phyloP scores from a whole-genome alignment of 2,329 filamentous ascomycete genomes.

The Ophiognomonia clavigignenti-juglandacearum region DNA sequence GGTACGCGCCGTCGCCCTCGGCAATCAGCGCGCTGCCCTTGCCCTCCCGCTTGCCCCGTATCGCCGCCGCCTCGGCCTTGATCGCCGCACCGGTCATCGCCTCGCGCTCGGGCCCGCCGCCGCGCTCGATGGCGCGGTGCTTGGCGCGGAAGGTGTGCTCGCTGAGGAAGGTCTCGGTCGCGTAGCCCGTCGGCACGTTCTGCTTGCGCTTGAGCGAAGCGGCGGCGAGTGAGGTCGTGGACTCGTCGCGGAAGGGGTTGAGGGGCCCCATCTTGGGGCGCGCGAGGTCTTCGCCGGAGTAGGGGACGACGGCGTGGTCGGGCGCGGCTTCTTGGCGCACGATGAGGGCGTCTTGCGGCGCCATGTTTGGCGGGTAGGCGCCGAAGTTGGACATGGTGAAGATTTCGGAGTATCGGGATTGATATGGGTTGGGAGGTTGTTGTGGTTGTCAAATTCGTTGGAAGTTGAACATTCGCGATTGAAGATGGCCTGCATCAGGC shows the following conservation, averaged over 20 bases:
- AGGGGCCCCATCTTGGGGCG: constrained; percentile 62
- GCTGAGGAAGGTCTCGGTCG: constrained; percentile 83
- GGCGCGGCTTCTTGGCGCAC: constrained; percentile 50
- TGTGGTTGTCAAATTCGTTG: no score
- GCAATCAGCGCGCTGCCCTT: constrained; percentile 82
- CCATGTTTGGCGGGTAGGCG: constrained; percentile 63
- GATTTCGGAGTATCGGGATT: background rate
- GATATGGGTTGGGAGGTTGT: no score
- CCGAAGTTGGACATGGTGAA: constrained; percentile 55
- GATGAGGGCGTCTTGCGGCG: constrained; percentile 58
- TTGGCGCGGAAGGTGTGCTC: constrained; percentile 86
- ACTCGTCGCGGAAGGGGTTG: constrained; percentile 69
- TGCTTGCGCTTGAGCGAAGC: constrained; percentile 59
- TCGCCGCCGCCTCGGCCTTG: constrained; percentile 66
- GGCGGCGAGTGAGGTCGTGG: constrained; percentile 30
- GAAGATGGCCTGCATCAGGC: no score
- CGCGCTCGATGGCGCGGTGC: constrained; percentile 76
- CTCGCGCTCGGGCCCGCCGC: constrained; percentile 51
- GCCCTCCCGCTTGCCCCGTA: constrained; percentile 71
- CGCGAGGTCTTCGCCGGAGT: constrained; percentile 68
- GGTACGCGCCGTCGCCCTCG: constrained; percentile 82
- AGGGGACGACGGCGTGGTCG: constrained; percentile 57
- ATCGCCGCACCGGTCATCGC: constrained; percentile 48
- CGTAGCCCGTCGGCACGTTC: constrained; percentile 78
- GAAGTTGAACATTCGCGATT: no score